phyloP scores from a whole-genome alignment of 495 filamentous ascomycete species.

The Amniculicola lignicola region DNA sequence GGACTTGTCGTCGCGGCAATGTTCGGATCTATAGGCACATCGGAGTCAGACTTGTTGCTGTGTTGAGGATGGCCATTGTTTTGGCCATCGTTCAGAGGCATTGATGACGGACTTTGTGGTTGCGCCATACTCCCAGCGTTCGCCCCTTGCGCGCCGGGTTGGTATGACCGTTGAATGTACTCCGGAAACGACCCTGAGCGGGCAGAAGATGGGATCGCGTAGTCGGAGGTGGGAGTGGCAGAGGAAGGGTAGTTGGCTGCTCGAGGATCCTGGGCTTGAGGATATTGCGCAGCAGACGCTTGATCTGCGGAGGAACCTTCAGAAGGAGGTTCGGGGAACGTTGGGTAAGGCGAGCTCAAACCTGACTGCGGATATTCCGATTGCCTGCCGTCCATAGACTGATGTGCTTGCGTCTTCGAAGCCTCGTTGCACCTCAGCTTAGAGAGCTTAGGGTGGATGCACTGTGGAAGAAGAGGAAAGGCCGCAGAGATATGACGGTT shows the following conservation, averaged over 20 bases:
- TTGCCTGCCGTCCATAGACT: constrained; percentile 80
- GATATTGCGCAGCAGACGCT: constrained; percentile 73
- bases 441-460: constrained; percentile 31
- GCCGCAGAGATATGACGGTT: constrained; percentile 44
- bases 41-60: constrained; percentile 86
- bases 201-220: constrained; percentile 73
- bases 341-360: constrained; percentile 82
- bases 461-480: constrained; percentile 34
- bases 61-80: constrained; percentile 60
- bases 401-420: constrained; percentile 24
- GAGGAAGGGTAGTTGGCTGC: constrained; percentile 67
- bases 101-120: constrained; percentile 95
- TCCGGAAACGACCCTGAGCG: constrained; percentile 78
- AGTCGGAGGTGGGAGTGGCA: constrained; percentile 84
- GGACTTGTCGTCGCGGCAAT: constrained; percentile 90
- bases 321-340: constrained; percentile 69
- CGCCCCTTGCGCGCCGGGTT: constrained; percentile 67
- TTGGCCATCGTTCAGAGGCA: constrained; percentile 73
- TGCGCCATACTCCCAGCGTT: constrained; percentile 91
- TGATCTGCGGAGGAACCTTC: constrained; percentile 81
- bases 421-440: constrained; percentile 40
- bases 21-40: constrained; percentile 98
- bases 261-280: constrained; percentile 67
- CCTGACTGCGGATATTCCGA: constrained; percentile 97
- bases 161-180: constrained; percentile 58